These are phyloP conservation scores for Fragaria vesca DNA, from an alignment of 306 rosid species.

Conservation along the genomic window DNA sequence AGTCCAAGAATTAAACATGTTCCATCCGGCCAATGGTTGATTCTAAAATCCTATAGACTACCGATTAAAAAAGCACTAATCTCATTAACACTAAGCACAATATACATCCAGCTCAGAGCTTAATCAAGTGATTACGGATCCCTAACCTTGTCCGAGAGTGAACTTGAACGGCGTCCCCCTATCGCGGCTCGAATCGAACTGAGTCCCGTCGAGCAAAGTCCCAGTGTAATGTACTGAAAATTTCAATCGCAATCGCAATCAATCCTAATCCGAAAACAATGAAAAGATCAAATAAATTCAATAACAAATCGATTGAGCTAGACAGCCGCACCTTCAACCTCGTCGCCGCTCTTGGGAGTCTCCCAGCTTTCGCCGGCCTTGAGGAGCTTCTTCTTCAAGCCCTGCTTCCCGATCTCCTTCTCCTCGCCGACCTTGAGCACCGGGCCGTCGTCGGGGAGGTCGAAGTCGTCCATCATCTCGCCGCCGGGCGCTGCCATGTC, in stretches of 20 bases:
- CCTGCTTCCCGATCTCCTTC: constrained; percentile 77
- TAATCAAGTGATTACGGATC: not conserved
- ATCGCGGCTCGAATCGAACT: constrained; percentile 94
- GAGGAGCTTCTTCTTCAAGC: constrained; percentile 86
- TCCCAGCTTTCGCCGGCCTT: constrained; percentile 83
- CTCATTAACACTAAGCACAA: not conserved
- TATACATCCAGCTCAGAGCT: not conserved
- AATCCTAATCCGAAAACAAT: not conserved
- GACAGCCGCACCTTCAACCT: constrained; percentile 65
- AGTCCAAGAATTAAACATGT: not conserved
- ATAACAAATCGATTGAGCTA: not conserved
- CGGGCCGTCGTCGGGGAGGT: constrained; percentile 43
- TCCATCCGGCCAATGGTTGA: not conserved
- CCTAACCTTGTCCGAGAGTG: constrained; percentile 94
- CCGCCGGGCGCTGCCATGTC: constrained; percentile 54
- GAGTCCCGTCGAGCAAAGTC: constrained; percentile 83
- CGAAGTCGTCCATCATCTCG: constrained; percentile 55
- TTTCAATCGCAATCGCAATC: not conserved
- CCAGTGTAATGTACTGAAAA: constrained; percentile 85
- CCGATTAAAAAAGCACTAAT: not conserved
- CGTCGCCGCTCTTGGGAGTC: constrained; percentile 79
- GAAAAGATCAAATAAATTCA: too few species aligned
- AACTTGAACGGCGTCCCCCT: constrained; percentile 69
- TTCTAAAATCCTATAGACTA: not conserved
- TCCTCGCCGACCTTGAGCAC: constrained; percentile 80